Base-by-base conservation (phyloP, 2,329 filamentous ascomycete genomes). In the Colletotrichum plurivorum region DNA sequence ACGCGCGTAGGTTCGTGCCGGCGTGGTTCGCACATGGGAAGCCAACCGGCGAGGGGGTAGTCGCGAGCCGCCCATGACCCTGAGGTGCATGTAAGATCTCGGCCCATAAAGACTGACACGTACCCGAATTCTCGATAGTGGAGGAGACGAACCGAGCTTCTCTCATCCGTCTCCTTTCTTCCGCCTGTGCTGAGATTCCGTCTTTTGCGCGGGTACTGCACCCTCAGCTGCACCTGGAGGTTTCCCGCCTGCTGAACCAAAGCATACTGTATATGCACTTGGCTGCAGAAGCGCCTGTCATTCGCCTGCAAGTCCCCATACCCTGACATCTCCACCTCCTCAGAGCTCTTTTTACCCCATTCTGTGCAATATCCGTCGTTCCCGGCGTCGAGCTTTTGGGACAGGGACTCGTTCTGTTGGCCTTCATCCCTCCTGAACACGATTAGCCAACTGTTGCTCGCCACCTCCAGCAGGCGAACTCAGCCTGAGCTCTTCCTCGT, bases 71-170 rank as follows among this genome's bases (percentile, higher is more conserved):
- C 49, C 27, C 22, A 25, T 25, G 27, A 43, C 36, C 18, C 41
- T 41, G 20, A 49, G 46, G 43, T 51, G 49, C 20, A 48, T 22
- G 39, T 53, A 46, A 58, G 61, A 39, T 62, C 31, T 51, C 27
- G 18, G 22, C 15, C 39, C 55, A 59, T 65, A 65, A 68, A 54
- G 61, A 55, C 48, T 39, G 61, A 55, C 41, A 48, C 41, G 48
- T 59, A 25, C 48, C 49, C 54, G 45, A 41, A 25, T 27, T 22
- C 31, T 52, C 36, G 13, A 59, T 13, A 8, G 10, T 41, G 8
- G 22, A 43, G 20, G 54, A 7, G 22, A 43, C 45, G n/a, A 36
- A 45, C 4, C 54, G 20, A 39, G 27, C 39, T 48, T 36, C 51
- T 54, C 36, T 5, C 12, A 25, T 25, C 22, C n/a, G 8, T 4